A percentile compares a stretch with the other conserved stretches of the same genome.
Conservation (phyloP, 352 stramenopile genomes). For the Globisporangium cederbergense region DNA sequence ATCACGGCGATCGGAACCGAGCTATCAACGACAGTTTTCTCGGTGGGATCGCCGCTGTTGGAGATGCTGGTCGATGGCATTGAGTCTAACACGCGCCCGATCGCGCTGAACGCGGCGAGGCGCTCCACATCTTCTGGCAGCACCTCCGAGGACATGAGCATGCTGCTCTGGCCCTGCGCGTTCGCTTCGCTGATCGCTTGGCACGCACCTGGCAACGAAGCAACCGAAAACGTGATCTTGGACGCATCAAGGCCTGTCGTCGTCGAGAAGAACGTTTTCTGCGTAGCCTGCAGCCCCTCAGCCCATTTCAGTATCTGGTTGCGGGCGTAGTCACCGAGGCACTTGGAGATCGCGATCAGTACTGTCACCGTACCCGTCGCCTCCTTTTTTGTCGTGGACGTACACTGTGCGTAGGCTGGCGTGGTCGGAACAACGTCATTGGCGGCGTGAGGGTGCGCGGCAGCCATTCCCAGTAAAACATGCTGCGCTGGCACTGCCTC, state of each 20-base stretch:
- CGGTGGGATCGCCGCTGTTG: neutral
- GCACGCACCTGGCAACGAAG: slow-evolving; percentile 33
- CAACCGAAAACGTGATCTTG: slow-evolving; percentile 1
- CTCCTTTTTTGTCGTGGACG: neutral
- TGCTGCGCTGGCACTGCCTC: slow-evolving; percentile 4
- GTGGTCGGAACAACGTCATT: too few relatives aligned
- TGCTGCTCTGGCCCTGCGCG: slow-evolving; percentile 21
- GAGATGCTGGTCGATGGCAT: slow-evolving; percentile 2
- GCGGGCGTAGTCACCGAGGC: slow-evolving; percentile 32
- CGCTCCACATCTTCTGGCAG: neutral
- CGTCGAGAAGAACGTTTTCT: slow-evolving; percentile 11
- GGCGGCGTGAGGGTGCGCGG: too few relatives aligned
- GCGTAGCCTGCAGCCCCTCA: neutral
- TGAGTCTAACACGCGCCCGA: slow-evolving; percentile 9
- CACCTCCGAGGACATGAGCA: neutral
- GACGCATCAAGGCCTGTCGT: neutral
- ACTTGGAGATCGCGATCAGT: slow-evolving; percentile 60
- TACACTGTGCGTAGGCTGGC: neutral
- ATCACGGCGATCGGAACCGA: slow-evolving; percentile 13
- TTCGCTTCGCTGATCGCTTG: slow-evolving; percentile 27
- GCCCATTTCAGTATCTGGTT: slow-evolving; percentile 41
- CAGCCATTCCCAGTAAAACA: slow-evolving; percentile 6
- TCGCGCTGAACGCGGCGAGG: slow-evolving; percentile 3
- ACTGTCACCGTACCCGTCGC: slow-evolving; percentile 23
- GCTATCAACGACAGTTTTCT: neutral